Conservation (phyloP, 1,139 yeast genomes). For the Martiniozyma asiatica region DNA sequence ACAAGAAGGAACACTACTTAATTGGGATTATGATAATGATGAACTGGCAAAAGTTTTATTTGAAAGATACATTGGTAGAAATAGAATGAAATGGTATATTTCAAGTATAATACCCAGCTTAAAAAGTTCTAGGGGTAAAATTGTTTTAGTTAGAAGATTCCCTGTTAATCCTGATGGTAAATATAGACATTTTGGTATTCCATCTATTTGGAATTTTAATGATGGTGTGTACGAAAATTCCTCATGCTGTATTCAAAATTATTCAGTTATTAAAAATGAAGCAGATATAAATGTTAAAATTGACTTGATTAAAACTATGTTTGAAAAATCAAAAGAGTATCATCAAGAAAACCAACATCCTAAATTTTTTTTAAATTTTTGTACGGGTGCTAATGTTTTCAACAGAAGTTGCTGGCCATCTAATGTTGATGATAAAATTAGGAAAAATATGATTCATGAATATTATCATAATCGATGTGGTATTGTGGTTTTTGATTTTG, state of each 20-base stretch:
- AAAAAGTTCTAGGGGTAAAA: constrained; percentile 58
- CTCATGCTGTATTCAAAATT: constrained; percentile 57
- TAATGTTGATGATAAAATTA: constrained; percentile 45
- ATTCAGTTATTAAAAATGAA: constrained; percentile 46
- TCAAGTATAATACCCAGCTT: constrained; percentile 43
- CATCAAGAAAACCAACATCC: constrained; percentile 32
- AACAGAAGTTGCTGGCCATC: constrained; percentile 69
- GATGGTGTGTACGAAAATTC: constrained; percentile 58
- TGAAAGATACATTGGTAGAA: constrained; percentile 42
- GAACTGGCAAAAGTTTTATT: constrained; percentile 58
- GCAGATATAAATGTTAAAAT: constrained; percentile 49
- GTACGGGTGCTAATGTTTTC: constrained; percentile 66
- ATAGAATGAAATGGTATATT: constrained; percentile 52
- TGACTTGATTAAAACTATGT: constrained; percentile 43
- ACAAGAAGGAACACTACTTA: constrained; percentile 54
- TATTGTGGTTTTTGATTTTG: constrained; percentile 54
- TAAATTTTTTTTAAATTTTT: constrained; percentile 59
- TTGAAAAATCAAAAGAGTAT: constrained; percentile 42
- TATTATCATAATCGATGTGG: constrained; percentile 43
- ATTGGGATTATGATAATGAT: constrained; percentile 50
- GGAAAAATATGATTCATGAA: constrained; percentile 34
- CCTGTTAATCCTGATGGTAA: constrained; percentile 39
- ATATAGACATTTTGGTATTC: constrained; percentile 44
- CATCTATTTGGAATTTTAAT: constrained; percentile 63
- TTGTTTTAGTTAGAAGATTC: constrained; percentile 56